Evolutionary conservation across 1,284 basidiomycete species (phyloP).

Genomic region (Cryptococcus amylolentus): DNA sequence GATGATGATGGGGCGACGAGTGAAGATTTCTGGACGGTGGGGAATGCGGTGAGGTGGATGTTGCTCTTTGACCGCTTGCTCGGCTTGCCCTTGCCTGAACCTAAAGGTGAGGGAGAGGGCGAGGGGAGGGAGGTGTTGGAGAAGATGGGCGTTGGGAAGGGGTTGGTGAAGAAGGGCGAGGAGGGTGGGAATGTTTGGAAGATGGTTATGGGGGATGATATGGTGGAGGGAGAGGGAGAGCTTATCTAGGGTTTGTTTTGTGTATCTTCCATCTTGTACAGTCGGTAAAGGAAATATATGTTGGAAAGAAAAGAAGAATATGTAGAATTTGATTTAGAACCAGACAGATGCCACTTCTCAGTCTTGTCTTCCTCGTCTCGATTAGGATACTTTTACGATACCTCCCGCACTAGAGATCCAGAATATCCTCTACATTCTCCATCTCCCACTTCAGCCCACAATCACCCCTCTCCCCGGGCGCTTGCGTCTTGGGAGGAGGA

Average conservation of each 20-base stretch:
- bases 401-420: too few species aligned
- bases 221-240: conserved; percentile 35
- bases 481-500: too few species aligned
- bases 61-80: conserved; percentile 30
- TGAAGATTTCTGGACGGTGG: conserved; percentile 49
- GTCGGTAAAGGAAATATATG: too few species aligned
- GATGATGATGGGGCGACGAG: conserved; percentile 23
- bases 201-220: conserved; percentile 44
- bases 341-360: too few species aligned
- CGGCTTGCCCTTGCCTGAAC: conserved; percentile 13
- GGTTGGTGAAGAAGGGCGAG: conserved; percentile 18
- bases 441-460: too few species aligned
- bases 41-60: conserved; percentile 45
- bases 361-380: too few species aligned
- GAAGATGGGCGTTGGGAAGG: conserved; percentile 23
- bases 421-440: too few species aligned
- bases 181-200: conserved; percentile 43
- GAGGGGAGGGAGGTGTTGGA: conserved; percentile 18
- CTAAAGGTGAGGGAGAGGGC: conserved; percentile 1
- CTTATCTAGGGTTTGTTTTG: conserved; percentile 5
- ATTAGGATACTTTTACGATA: too few species aligned
- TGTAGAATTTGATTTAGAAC: too few species aligned
- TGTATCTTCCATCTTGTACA: too few species aligned
- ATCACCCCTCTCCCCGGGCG: too few species aligned
- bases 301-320: too few species aligned